A percentile compares a stretch with the other conserved stretches of the same genome.
phyloP scores from a whole-genome alignment of 2,329 filamentous ascomycete genomes.

The Fusarium falciforme region DNA sequence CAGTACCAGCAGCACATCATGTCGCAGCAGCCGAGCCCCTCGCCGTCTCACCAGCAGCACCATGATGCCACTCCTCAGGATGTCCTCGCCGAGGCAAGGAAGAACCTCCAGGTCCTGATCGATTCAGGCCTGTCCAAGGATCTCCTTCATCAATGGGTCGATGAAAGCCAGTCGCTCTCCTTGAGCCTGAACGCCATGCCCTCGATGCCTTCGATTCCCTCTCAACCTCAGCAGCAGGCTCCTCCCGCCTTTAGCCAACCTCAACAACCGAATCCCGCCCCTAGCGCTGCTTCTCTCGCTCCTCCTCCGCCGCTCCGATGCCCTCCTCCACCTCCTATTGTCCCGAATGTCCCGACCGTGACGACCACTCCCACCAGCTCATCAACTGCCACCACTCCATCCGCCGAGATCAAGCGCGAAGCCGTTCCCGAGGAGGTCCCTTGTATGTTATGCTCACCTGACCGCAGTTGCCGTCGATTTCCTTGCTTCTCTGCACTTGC shows the following conservation, averaged over 20 bases:
- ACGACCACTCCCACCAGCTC: conserved; percentile 34
- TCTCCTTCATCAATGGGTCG: conserved; percentile 55
- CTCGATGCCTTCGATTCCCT: conserved; percentile 22
- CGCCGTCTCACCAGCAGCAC: conserved; percentile 39
- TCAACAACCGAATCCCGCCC: conserved; percentile 28
- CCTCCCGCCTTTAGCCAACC: conserved; percentile 25
- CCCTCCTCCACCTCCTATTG: conserved; percentile 46
- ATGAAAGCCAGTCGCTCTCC: conserved; percentile 50
- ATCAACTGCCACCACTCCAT: conserved; percentile 39
- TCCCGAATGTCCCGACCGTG: conserved; percentile 33
- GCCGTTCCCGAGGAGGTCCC: conserved; percentile 44
- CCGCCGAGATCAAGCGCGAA: conserved; percentile 47
- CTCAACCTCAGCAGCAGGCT: conserved; percentile 36
- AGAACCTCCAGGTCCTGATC: conserved; percentile 59
- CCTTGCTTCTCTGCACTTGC: background rate
- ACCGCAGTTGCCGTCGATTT: background rate
- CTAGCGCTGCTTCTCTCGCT: conserved; percentile 36
- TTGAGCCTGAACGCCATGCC: conserved; percentile 33
- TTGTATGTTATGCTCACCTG: conserved; percentile 33
- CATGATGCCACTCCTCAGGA: conserved; percentile 54
- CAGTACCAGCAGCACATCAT: conserved; percentile 32
- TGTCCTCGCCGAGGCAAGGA: conserved; percentile 58
- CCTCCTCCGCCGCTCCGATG: conserved; percentile 49
- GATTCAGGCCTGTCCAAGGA: conserved; percentile 59
- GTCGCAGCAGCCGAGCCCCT: conserved; percentile 34